Base-by-base conservation (phyloP, 805 yeast genomes). In the Metschnikowia noctiluminum region DNA sequence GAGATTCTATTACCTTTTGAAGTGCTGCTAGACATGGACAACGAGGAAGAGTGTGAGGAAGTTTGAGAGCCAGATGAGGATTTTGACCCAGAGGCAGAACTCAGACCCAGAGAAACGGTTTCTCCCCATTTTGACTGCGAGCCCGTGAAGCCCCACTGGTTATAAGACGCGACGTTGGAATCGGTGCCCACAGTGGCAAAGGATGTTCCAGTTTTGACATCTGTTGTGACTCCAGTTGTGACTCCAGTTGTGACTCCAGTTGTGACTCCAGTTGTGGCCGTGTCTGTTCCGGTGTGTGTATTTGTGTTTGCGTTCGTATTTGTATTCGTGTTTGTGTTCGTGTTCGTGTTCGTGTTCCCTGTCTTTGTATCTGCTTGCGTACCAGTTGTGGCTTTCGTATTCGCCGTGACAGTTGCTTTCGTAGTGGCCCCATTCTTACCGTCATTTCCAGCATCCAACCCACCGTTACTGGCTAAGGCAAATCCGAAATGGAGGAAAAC, bases 81-180 rank as follows among this genome's bases (percentile, higher is more conserved):
- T 10, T n/a, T 31, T 7, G 48, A 39, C 2, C 9, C 13, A n/a
- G 40, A 28, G 35, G 10, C 43, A 11, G 42, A 31, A 13, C 12
- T 26, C 46, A 28, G 36, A 4, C 27, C 15, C 43, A 40, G 43
- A 16, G 36, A 41, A 9, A 12, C 32, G 6, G 12, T 30, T 30
- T 30, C 63, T 16, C 50, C 54, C 77, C 77, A 72, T 3, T 49
- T 51, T 0, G 70, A 63, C 52, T 72, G 73, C 1, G 65, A 53
- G 1, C 77, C 77, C 5, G 72, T 67, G 54, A 71, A 72, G 1
- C 77, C 77, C 65, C 68, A 71, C 50, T 69, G 70, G 58, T 72
- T 72, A 58, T 61, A 71, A 7, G 69, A 54, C 28, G 49, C 65
- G 9, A 35, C 46, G 15, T 52, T 40, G 9, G 59, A 26, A 2